Conservation (phyloP, 495 filamentous ascomycete species). For the Penicillium dipodomyicola region DNA sequence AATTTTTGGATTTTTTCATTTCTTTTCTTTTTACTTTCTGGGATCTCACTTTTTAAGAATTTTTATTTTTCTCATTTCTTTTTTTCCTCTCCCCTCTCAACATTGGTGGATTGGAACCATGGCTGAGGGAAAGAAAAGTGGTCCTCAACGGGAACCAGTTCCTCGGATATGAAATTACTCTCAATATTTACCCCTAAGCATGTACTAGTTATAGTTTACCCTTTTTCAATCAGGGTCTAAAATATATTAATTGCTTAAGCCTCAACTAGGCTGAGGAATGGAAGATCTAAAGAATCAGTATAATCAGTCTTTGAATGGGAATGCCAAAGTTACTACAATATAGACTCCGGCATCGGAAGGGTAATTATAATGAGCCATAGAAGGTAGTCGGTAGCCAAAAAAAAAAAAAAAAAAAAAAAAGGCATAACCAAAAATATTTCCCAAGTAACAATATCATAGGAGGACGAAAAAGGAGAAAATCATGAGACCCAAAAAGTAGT, state of each 20-base stretch:
- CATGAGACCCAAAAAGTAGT: slow-evolving; percentile 29
- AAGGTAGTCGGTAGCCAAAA: not conserved
- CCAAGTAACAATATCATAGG: not conserved
- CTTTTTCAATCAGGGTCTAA: slow-evolving; percentile 14
- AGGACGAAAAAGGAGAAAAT: slow-evolving; percentile 10
- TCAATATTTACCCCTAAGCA: not conserved
- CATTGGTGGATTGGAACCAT: slow-evolving; percentile 14
- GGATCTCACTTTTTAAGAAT: not conserved
- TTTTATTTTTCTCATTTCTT: slow-evolving; percentile 12
- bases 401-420: not conserved
- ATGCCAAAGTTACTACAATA: slow-evolving; percentile 8
- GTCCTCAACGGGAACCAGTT: slow-evolving; percentile 41
- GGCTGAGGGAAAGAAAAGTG: slow-evolving; percentile 31
- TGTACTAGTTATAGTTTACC: not conserved
- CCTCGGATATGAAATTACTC: slow-evolving; percentile 26
- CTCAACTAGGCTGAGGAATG: slow-evolving; percentile 24
- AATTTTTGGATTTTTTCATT: slow-evolving; percentile 11
- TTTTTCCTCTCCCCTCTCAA: not conserved
- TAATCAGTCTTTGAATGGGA: slow-evolving; percentile 15
- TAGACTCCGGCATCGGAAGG: slow-evolving; percentile 33
- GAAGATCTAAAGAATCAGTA: slow-evolving; percentile 27
- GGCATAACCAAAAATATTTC: not conserved
- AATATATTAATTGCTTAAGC: slow-evolving; percentile 13
- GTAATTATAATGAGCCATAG: not conserved
- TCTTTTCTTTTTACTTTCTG: not conserved